A percentile compares a stretch with the other conserved stretches of the same genome.
Conservation (phyloP, 1,284 basidiomycete genomes). For the Coniferiporia weirii region DNA sequence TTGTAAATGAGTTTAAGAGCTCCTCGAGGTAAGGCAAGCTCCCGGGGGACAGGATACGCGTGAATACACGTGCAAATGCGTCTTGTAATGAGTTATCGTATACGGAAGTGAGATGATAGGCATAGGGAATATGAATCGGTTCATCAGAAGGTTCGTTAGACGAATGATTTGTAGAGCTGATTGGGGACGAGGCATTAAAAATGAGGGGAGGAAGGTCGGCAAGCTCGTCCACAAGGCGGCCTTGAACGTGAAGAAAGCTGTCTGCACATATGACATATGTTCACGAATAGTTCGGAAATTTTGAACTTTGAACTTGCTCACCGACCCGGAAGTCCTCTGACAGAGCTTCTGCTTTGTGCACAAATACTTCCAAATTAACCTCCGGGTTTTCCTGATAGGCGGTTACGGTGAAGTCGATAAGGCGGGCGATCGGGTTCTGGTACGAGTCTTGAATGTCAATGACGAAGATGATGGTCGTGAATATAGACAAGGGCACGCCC, state of each 20-base stretch:
- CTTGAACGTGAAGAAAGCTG: constrained; percentile 83
- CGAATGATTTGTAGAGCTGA: neutral
- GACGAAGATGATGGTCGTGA: constrained; percentile 87
- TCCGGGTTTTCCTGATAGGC: constrained; percentile 73
- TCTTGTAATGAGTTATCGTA: constrained; percentile 87
- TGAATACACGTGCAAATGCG: constrained; percentile 71
- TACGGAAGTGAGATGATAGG: constrained; percentile 85
- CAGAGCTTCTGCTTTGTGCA: constrained; percentile 93
- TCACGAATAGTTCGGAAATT: constrained; percentile 8
- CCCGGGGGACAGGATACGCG: constrained; percentile 63
- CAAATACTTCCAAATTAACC: constrained; percentile 88
- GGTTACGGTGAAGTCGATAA: constrained; percentile 72
- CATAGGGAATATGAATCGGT: constrained; percentile 53
- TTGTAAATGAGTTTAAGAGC: constrained; percentile 75
- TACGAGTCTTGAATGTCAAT: constrained; percentile 85
- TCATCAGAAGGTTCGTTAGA: constrained; percentile 33
- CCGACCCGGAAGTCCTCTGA: constrained; percentile 91
- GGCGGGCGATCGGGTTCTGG: constrained; percentile 72
- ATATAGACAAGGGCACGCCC: constrained; percentile 65
- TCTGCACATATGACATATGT: constrained; percentile 44
- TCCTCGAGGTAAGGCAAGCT: constrained; percentile 73
- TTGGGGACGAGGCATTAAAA: constrained; percentile 13
- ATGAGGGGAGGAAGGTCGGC: constrained; percentile 52
- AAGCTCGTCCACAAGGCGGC: constrained; percentile 78
- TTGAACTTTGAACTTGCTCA: constrained; percentile 31